Conservation (phyloP, 2,329 filamentous ascomycete genomes). For the Claviceps sp. region DNA sequence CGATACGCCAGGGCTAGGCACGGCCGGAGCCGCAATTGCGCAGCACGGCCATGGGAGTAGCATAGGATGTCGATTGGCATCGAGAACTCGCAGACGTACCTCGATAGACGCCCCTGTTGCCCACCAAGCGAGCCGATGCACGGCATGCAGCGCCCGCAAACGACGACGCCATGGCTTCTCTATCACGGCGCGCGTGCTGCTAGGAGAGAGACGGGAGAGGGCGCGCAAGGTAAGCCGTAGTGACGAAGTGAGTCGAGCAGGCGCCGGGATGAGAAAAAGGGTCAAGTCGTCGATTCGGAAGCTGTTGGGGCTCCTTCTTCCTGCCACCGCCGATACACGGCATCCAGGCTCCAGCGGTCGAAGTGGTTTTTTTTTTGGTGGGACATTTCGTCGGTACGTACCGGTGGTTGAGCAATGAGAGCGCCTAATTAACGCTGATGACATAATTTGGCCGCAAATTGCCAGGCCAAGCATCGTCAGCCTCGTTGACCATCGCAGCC, state of each 20-base stretch:
- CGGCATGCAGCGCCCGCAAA: slow-evolving; percentile 50
- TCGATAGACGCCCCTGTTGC: slow-evolving; percentile 35
- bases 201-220: neutral
- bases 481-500: too few relatives aligned
- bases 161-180: slow-evolving; percentile 44
- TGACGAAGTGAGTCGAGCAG: slow-evolving; percentile 2
- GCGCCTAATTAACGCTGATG: neutral
- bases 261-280: slow-evolving; percentile 5
- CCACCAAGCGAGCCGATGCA: slow-evolving; percentile 45
- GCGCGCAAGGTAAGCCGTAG: neutral
- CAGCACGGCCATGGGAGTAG: neutral
- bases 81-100: slow-evolving; percentile 29
- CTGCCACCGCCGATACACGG: slow-evolving; percentile 15
- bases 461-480: too few relatives aligned
- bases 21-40: too few relatives aligned
- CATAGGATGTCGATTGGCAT: neutral
- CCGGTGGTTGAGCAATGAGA: slow-evolving; percentile 1
- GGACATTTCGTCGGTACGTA: slow-evolving; percentile 7
- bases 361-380: slow-evolving; percentile 16
- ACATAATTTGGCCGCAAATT: neutral
- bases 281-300: slow-evolving; percentile 6
- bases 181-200: slow-evolving; percentile 8
- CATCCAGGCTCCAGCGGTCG: slow-evolving; percentile 12
- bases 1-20: too few relatives aligned
- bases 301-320: slow-evolving; percentile 17